These are phyloP conservation scores for Rhizopogon salebrosus DNA, from an alignment of 768 basidiomycete species.

Conservation along the genomic window DNA sequence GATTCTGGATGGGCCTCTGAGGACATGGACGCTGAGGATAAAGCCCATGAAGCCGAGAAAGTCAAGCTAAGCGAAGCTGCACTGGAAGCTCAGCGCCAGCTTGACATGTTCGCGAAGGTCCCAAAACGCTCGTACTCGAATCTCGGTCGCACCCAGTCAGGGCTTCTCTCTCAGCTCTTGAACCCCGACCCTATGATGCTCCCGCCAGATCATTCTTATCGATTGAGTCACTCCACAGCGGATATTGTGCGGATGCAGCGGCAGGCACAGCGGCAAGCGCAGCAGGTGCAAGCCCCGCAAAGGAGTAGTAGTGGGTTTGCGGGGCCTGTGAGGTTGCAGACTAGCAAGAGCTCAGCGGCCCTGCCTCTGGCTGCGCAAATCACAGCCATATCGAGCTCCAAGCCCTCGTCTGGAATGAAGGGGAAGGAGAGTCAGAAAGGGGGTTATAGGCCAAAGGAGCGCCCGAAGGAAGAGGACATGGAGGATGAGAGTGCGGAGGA, in stretches of 20 bases:
- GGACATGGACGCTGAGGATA: conserved; percentile 37
- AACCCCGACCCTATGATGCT: conserved; percentile 64
- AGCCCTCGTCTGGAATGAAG: conserved; percentile 18
- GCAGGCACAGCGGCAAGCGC: conserved; percentile 15
- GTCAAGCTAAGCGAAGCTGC: conserved; percentile 46
- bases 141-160: conserved; percentile 46
- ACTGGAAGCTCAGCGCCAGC: conserved; percentile 55
- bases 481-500: conserved; percentile 58
- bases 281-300: conserved; percentile 21
- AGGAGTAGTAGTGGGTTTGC: conserved; percentile 24
- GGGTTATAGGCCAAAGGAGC: conserved; percentile 60
- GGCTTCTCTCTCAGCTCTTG: conserved; percentile 63
- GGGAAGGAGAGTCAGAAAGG: conserved; percentile 25
- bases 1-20: conserved; percentile 64
- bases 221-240: conserved; percentile 42
- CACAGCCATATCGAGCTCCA: conserved; percentile 31
- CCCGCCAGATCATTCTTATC: conserved; percentile 55
- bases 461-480: conserved; percentile 59
- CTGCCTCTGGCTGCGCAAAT: conserved; percentile 51
- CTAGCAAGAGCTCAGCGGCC: conserved; percentile 56
- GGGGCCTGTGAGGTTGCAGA: conserved; percentile 31
- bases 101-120: conserved; percentile 67
- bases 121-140: conserved; percentile 63
- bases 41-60: conserved; percentile 26
- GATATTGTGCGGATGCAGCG: conserved; percentile 32